Base-by-base conservation (phyloP, 2,329 filamentous ascomycete species). In the Leptographium lundbergii region DNA sequence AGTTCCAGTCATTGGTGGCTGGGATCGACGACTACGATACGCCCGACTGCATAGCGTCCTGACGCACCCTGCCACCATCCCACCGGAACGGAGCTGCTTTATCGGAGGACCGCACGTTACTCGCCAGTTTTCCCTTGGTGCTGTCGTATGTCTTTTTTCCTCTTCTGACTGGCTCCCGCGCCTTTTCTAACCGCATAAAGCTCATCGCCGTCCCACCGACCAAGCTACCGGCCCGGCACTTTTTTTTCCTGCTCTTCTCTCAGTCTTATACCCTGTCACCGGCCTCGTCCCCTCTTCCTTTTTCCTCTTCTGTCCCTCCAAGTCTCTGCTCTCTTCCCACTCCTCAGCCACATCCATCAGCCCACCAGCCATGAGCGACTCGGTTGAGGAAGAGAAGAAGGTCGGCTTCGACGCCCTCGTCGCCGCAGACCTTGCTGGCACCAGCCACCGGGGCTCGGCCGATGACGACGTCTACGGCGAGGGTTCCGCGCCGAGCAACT, bases 311-410 rank as follows among this genome's bases (percentile, higher is more conserved):
- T n/a, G 17, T n/a, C 19, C 42, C 42, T 45, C 19, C 19, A 19
- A 19, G 13, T 42, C 19, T 45, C 42, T 45, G 5, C 19, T 9
- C 53, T 47, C 56, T 25, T 53, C 48, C 7, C 50, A 51, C 51
- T 36, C 27, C 22, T 25, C 54, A 10, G 34, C 34, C 55, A 10
- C 22, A 13, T 10, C 36, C 32, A 24, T 24, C 17, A 22, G 14
- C 24, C n/a, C 36, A 9, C 29, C n/a, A 34, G 45, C 22, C n/a
- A 63, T 63, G 61, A 54, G 22, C 34, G 17, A 45, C 7, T 17
- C 17, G 42, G 58, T 39, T 25, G 63, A 63, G 45, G 63, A 63
- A 24, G 63, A 64, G 45, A 61, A 64, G 60, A 59, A 58, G 45
- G 39, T 61, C 6, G 64, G 61, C 32, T 51, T 61, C 25, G 59